A percentile compares a stretch with the other conserved stretches of the same genome.
These are phyloP conservation scores for Sarcomyxa edulis DNA, from an alignment of 768 basidiomycete genomes.

Conservation along the genomic window DNA sequence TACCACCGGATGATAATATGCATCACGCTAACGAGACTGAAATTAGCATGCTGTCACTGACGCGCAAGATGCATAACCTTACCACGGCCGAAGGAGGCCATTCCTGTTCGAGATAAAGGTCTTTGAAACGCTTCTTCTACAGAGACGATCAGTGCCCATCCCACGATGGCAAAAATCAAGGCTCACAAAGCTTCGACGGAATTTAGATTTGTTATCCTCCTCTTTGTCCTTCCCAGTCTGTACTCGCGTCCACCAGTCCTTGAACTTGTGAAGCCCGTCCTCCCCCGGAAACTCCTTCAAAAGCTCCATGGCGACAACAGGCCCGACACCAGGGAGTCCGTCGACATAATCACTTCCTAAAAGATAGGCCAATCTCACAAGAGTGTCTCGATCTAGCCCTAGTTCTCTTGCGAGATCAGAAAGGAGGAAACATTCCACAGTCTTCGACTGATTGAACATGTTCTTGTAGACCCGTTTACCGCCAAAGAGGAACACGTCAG, in stretches of 20 bases:
- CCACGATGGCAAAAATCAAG: constrained; percentile 1
- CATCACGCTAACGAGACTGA: constrained; percentile 66
- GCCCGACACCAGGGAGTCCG: constrained; percentile 87
- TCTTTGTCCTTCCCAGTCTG: constrained; percentile 82
- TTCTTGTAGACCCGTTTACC: constrained; percentile 96
- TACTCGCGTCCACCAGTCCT: constrained; percentile 91
- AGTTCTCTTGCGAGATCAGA: constrained; percentile 84
- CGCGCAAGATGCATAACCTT: constrained; percentile 17
- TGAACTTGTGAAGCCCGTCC: constrained; percentile 81
- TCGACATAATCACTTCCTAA: constrained; percentile 97
- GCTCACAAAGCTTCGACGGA: constrained; percentile 81
- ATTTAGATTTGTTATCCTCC: constrained; percentile 70
- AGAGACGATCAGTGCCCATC: constrained; percentile 11
- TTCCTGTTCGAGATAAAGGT: constrained; percentile 70
- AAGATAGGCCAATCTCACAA: constrained; percentile 87
- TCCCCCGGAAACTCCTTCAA: constrained; percentile 89
- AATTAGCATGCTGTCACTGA: constrained; percentile 2
- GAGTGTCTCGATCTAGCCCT: constrained; percentile 77
- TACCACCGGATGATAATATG: constrained; percentile 88
- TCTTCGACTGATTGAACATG: constrained; percentile 99
- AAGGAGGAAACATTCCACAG: constrained; percentile 91
- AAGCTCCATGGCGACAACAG: constrained; percentile 94
- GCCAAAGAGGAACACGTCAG: constrained; percentile 97
- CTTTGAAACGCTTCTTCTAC: constrained; percentile 88
- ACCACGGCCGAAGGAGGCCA: constrained; percentile 96